Percentiles rank a stretch among this genome's conserved stretches.
Evolutionary conservation across 106 monocot genomes (phyloP).

Genomic region (Amphibolis antarctica): DNA sequence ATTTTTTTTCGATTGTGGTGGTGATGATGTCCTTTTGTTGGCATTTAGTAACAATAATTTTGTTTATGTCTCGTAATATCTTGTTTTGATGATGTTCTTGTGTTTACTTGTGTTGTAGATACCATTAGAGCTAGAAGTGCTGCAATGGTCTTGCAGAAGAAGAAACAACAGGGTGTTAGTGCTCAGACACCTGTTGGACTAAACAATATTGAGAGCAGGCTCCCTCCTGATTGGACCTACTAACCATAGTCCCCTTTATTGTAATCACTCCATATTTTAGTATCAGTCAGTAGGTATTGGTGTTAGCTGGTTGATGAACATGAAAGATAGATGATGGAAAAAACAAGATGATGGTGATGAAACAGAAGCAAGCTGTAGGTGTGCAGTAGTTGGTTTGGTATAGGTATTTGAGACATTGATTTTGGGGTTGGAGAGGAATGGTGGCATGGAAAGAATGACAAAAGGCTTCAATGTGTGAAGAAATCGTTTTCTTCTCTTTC

Average conservation of each 20-base stretch:
- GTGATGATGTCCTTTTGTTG: not conserved
- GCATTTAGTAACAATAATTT: too few species aligned
- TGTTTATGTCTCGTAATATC: too few species aligned
- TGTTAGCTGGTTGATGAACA: not conserved
- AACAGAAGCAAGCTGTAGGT: not conserved
- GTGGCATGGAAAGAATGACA: not conserved
- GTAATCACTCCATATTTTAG: not conserved
- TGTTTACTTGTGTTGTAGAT: not conserved
- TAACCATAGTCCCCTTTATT: not conserved
- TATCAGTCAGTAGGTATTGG: not conserved
- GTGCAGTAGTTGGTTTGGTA: not conserved
- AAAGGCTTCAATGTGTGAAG: not conserved
- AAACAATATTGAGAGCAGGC: slow-evolving; percentile 6
- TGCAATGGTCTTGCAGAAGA: not conserved
- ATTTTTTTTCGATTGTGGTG: not conserved
- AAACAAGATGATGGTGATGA: not conserved
- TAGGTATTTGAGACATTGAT: not conserved
- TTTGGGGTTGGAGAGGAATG: not conserved
- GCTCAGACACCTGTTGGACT: not conserved
- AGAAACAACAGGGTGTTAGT: not conserved
- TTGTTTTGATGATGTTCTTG: too few species aligned
- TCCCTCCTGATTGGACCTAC: slow-evolving; percentile 28
- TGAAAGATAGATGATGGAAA: not conserved
- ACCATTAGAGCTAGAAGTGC: not conserved
- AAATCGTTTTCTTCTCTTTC: not conserved